Base-by-base conservation (phyloP, 2,329 filamentous ascomycete species). In the Scedosporium boydii region DNA sequence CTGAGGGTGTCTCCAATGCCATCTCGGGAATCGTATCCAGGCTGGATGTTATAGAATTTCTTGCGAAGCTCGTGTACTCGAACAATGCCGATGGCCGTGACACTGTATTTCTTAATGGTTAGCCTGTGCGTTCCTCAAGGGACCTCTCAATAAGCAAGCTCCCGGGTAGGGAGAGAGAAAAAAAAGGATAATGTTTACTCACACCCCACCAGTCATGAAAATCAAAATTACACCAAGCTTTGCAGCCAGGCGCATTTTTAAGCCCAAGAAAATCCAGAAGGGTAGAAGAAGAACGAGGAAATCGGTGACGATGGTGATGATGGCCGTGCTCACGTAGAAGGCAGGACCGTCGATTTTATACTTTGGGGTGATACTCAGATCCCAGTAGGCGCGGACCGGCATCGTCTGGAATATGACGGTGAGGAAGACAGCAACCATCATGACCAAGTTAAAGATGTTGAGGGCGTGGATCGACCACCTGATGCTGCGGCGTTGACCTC, bases 181-280 rank as follows among this genome's bases (percentile, higher is more conserved):
- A n/a, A n/a, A n/a, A n/a, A n/a, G 14, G 27, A 5, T 7, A 16
- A 1, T 2, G 16, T 16, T n/a, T 9, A 71, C 73, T 70, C 62
- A 75, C 73, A 73, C 61, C 7, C 64, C 66, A 41, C 76, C 76
- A 12, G 77, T 63, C 4, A 73, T 63, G 61, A 78, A 78, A 7
- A 78, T 71, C 14, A 70, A 64, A 58, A 78, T 70, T 3, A 78
- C 64, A 1, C 73, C 75, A 16, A 74, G 66, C 63, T 77, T 77
- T 14, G 71, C 70, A 18, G 68, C 69, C 21, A 65, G 67, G 7
- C 70, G 70, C 67, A 78, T 76, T 46, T 74, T 76, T 21, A 78
- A 67, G 4, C 70, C 70, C 5, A 74, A 51, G 57, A 78, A 78
- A 21, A 77, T 74, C 48, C 46, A 57, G 53, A 61, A 42, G 16